These are phyloP conservation scores for Heliamphora pulchella DNA, from an alignment of 179 eudicot species.

Conservation along the genomic window DNA sequence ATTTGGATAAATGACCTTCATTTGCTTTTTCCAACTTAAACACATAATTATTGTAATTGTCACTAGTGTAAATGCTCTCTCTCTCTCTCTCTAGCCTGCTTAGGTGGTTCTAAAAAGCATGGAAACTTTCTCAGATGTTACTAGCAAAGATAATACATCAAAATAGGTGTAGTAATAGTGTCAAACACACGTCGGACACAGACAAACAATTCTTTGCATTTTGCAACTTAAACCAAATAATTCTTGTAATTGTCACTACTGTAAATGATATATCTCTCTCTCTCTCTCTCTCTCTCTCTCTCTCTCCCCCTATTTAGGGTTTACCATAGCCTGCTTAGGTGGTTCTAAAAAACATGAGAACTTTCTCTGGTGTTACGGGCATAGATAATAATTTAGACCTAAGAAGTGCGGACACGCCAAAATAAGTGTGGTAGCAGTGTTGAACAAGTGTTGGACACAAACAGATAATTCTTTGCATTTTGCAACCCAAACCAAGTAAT, in stretches of 20 bases:
- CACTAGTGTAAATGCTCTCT: not conserved
- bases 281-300: too few relatives aligned
- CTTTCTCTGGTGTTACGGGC: not conserved
- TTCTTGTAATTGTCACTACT: not conserved
- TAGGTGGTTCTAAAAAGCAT: not conserved
- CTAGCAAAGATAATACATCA: not conserved
- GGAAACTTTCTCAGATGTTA: not conserved
- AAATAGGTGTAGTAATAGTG: too few relatives aligned
- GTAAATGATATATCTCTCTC: not conserved
- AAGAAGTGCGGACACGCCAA: too few relatives aligned
- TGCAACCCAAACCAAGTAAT: not conserved
- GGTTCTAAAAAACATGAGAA: not conserved
- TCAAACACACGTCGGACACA: not conserved
- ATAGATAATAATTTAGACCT: too few relatives aligned
- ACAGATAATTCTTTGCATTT: not conserved
- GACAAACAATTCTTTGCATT: not conserved
- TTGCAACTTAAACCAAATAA: not conserved
- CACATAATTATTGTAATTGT: not conserved
- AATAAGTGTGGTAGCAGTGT: too few relatives aligned
- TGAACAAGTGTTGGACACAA: not conserved
- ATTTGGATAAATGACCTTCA: too few relatives aligned
- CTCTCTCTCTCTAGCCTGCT: constrained; percentile 1
- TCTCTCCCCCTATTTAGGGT: too few relatives aligned
- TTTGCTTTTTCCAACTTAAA: not conserved
- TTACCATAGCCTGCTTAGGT: not conserved